These are phyloP conservation scores for Rhodotorula toruloides DNA, from an alignment of 768 basidiomycete genomes.

Conservation along the genomic window DNA sequence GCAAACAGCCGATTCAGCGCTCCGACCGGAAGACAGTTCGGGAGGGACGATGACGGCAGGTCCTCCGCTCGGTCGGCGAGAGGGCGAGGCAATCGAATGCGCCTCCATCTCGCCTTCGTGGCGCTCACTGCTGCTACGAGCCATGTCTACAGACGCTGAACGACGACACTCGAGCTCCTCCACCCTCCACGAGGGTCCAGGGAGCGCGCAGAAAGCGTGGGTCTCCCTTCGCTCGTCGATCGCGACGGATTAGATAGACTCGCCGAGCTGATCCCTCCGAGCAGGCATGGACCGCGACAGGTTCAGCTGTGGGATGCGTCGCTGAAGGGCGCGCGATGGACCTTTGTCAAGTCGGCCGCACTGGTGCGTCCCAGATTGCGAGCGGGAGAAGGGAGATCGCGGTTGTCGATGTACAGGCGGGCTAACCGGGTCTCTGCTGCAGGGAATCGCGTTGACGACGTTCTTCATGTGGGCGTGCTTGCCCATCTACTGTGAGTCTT, in stretches of 20 bases:
- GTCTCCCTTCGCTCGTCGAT: too few species aligned
- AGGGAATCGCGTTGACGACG: not conserved
- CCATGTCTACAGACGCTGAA: not conserved
- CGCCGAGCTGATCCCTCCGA: rapidly evolving
- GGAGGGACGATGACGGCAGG: too few species aligned
- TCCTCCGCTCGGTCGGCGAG: too few species aligned
- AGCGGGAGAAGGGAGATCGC: too few species aligned
- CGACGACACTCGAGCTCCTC: not conserved
- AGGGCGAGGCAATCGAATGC: too few species aligned
- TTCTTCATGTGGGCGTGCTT: slow-evolving; percentile 41
- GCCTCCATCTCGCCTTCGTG: not conserved
- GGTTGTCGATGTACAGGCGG: too few species aligned
- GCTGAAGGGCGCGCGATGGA: not conserved
- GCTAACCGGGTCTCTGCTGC: not conserved
- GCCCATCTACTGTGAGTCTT: slow-evolving; percentile 41
- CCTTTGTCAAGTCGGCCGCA: not conserved
- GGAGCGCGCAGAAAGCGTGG: too few species aligned
- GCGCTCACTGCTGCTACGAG: not conserved
- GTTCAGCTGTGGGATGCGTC: slow-evolving; percentile 1
- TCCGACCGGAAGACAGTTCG: too few species aligned
- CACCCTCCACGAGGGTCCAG: slow-evolving; percentile 14
- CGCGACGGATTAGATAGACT: too few species aligned
- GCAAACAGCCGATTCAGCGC: too few species aligned
- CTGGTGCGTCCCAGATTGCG: not conserved
- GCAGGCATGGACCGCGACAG: not conserved